phyloP scores from a whole-genome alignment of 305 asterid species.

The Andrographis paniculata region DNA sequence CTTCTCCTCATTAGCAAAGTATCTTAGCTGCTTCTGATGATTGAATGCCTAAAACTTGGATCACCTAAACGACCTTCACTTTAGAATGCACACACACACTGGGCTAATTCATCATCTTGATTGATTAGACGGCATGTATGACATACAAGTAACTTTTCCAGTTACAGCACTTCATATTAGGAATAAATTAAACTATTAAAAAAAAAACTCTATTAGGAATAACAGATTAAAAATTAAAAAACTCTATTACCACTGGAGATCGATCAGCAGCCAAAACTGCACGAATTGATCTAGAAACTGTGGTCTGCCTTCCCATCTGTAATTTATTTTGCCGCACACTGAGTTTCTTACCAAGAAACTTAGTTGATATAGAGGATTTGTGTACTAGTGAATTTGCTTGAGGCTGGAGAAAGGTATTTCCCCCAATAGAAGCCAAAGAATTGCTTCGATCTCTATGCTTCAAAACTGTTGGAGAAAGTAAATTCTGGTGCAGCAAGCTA shows the following conservation, averaged over 20 bases:
- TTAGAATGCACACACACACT: slow-evolving; percentile 3
- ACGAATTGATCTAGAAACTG: slow-evolving; percentile 33
- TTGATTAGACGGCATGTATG: not conserved
- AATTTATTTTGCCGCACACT: slow-evolving; percentile 30
- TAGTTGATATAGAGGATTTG: slow-evolving; percentile 52
- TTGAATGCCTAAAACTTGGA: not conserved
- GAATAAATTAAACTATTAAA: not conserved
- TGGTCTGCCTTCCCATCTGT: slow-evolving; percentile 44
- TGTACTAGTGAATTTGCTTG: slow-evolving; percentile 55
- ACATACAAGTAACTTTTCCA: not conserved
- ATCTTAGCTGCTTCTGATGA: not conserved
- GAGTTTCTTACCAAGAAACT: slow-evolving; percentile 47
- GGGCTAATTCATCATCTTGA: slow-evolving; percentile 6
- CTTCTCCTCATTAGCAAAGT: slow-evolving; percentile 1
- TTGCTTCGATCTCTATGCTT: slow-evolving; percentile 54
- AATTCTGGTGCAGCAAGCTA: slow-evolving; percentile 67
- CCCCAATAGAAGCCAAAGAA: slow-evolving; percentile 46
- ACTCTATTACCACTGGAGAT: slow-evolving; percentile 42
- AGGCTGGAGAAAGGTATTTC: slow-evolving; percentile 54
- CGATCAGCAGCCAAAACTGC: slow-evolving; percentile 61
- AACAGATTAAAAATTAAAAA: no score
- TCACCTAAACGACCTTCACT: slow-evolving; percentile 2
- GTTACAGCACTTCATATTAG: not conserved
- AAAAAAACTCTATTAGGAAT: not conserved
- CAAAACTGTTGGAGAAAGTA: slow-evolving; percentile 44